A percentile compares a stretch with the other conserved stretches of the same genome.
Conservation (phyloP, 495 filamentous ascomycete species). For the Neurospora sp. region DNA sequence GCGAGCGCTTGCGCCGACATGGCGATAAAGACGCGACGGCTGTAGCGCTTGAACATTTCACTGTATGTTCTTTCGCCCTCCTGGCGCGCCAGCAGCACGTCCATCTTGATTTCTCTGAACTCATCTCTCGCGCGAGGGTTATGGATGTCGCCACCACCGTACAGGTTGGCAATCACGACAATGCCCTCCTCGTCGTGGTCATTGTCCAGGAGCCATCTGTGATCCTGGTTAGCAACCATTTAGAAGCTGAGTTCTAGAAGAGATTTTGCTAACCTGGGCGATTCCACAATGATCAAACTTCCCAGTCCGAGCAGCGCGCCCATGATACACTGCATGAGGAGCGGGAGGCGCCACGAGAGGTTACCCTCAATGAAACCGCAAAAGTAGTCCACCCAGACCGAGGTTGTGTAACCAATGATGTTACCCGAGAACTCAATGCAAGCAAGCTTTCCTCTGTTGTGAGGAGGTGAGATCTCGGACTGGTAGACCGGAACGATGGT, state of each 20-base stretch:
- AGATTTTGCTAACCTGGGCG: slow-evolving; percentile 58
- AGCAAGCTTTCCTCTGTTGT: slow-evolving; percentile 88
- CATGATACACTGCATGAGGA: slow-evolving; percentile 93
- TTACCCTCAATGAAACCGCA: slow-evolving; percentile 82
- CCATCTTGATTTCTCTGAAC: slow-evolving; percentile 98
- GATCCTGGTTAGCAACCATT: slow-evolving; percentile 2
- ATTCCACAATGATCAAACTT: slow-evolving; percentile 89
- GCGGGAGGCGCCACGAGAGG: slow-evolving; percentile 81
- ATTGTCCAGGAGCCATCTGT: slow-evolving; percentile 91
- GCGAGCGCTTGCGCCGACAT: slow-evolving; percentile 97
- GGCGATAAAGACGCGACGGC: slow-evolving; percentile 88
- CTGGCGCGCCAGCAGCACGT: slow-evolving; percentile 82
- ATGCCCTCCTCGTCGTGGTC: slow-evolving; percentile 98
- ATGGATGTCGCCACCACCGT: slow-evolving; percentile 90
- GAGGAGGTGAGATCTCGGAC: slow-evolving; percentile 93
- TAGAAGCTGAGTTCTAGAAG: background rate
- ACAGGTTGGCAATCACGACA: slow-evolving; percentile 93
- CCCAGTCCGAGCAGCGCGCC: slow-evolving; percentile 73
- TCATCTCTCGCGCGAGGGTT: slow-evolving; percentile 84
- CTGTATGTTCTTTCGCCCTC: slow-evolving; percentile 85
- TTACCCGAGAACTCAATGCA: slow-evolving; percentile 99
- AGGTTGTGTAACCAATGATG: slow-evolving; percentile 87
- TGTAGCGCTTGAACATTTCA: slow-evolving; percentile 94
- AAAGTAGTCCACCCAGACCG: slow-evolving; percentile 97
- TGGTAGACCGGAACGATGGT: slow-evolving; percentile 98